Evolutionary conservation across 1,284 basidiomycete genomes (phyloP).

Genomic region (Apiotrichum veenhuisii): DNA sequence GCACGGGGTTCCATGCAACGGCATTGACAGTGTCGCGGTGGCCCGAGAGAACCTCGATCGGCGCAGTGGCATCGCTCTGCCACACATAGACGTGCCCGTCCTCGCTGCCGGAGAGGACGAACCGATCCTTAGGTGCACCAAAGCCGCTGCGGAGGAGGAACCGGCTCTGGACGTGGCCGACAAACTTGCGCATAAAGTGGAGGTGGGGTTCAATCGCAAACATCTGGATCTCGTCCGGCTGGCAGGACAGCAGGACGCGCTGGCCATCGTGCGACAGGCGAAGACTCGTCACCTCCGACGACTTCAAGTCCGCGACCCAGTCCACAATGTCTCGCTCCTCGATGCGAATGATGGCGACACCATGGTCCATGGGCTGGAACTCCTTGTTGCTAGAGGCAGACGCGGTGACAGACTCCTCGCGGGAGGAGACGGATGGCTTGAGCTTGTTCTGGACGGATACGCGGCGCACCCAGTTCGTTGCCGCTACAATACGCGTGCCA

Average conservation of each 20-base stretch:
- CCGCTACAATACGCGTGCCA: conserved; percentile 72
- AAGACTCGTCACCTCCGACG: conserved; percentile 69
- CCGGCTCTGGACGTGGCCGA: conserved; percentile 71
- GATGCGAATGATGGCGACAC: conserved; percentile 34
- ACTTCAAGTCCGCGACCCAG: conserved; percentile 23
- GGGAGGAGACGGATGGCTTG: conserved; percentile 37
- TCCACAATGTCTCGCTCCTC: conserved; percentile 38
- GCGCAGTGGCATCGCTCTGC: conserved; percentile 78
- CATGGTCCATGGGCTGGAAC: conserved; percentile 43
- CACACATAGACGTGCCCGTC: conserved; percentile 91
- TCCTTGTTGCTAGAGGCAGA: neutral
- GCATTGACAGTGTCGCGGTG: conserved; percentile 89
- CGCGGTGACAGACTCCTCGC: conserved; percentile 7
- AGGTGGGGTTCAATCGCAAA: conserved; percentile 68
- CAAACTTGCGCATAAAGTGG: conserved; percentile 70
- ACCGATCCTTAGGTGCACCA: conserved; percentile 84
- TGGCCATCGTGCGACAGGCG: conserved; percentile 82
- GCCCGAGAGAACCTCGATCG: conserved; percentile 77
- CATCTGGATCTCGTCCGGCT: conserved; percentile 81
- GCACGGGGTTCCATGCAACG: conserved; percentile 88
- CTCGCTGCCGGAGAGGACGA: conserved; percentile 91
- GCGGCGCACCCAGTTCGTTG: conserved; percentile 62
- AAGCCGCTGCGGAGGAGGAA: conserved; percentile 91
- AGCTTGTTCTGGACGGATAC: conserved; percentile 37
- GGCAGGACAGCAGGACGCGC: conserved; percentile 79